These are phyloP conservation scores for Pistacia integerrima DNA, from an alignment of 345 rosid genomes.

Conservation along the genomic window DNA sequence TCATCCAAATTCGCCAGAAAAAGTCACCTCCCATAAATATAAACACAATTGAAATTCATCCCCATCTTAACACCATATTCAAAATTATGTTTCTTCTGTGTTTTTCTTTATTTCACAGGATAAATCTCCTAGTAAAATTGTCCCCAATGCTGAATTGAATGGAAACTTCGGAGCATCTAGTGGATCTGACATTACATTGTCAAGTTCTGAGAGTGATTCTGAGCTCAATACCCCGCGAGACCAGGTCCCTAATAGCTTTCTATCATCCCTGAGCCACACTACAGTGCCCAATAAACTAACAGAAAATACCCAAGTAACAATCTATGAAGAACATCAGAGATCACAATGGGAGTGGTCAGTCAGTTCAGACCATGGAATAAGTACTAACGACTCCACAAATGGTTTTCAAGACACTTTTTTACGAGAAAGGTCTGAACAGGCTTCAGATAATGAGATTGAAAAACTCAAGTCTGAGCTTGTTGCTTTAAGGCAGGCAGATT, in stretches of 20 bases:
- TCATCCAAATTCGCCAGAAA: no score
- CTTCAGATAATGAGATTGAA: conserved; percentile 58
- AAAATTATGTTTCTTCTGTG: conserved; percentile 4
- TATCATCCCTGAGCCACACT: conserved; percentile 38
- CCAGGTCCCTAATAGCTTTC: conserved; percentile 36
- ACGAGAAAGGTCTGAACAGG: conserved; percentile 40
- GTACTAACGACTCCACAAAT: conserved; percentile 54
- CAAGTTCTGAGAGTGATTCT: conserved; percentile 75
- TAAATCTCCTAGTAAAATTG: conserved; percentile 36
- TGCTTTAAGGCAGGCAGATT: conserved; percentile 68
- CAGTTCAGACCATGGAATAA: conserved; percentile 61
- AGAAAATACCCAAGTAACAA: conserved; percentile 31
- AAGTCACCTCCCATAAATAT: no score
- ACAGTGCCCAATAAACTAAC: conserved; percentile 28
- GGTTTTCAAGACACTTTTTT: conserved; percentile 48
- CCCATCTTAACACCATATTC: no score
- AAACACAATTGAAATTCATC: no score
- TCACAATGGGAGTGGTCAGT: conserved; percentile 66
- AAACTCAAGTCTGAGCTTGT: conserved; percentile 65
- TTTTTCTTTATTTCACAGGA: conserved; percentile 44
- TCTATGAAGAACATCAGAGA: conserved; percentile 52
- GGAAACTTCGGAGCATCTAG: conserved; percentile 50
- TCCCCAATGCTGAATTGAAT: conserved; percentile 44
- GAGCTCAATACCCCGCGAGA: conserved; percentile 74
- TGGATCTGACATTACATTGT: conserved; percentile 77